Percentiles rank a stretch among this genome's conserved stretches.
phyloP scores from a whole-genome alignment of 805 yeast species.

The Metschnikowia reukaufii region DNA sequence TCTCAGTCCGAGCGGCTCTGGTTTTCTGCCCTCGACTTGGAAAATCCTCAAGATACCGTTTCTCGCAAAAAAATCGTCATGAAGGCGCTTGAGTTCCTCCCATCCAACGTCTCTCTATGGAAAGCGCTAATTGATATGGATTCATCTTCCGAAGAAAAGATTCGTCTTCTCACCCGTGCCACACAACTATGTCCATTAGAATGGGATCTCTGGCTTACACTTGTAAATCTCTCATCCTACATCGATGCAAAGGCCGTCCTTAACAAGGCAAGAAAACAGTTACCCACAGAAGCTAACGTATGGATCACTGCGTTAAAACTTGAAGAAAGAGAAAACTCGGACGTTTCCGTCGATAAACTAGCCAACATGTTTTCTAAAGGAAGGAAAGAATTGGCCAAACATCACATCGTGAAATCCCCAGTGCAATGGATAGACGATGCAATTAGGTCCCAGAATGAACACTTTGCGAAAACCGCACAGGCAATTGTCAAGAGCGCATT shows the following conservation, averaged over 20 bases:
- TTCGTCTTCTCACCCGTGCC: slow-evolving; percentile 61
- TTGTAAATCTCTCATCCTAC: slow-evolving; percentile 48
- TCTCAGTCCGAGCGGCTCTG: slow-evolving; percentile 64
- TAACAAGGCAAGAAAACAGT: slow-evolving; percentile 57
- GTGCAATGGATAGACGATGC: slow-evolving; percentile 61
- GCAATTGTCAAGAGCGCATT: slow-evolving; percentile 52
- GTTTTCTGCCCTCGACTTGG: slow-evolving; percentile 69
- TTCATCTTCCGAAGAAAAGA: slow-evolving; percentile 46
- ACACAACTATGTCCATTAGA: slow-evolving; percentile 65
- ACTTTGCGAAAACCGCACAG: slow-evolving; percentile 46
- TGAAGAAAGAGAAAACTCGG: slow-evolving; percentile 54
- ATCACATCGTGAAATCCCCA: slow-evolving; percentile 25
- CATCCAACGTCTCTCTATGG: slow-evolving; percentile 68
- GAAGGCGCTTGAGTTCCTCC: slow-evolving; percentile 69
- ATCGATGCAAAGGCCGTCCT: slow-evolving; percentile 54
- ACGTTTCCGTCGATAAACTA: slow-evolving; percentile 45
- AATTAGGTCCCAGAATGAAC: slow-evolving; percentile 48
- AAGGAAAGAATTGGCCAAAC: slow-evolving; percentile 34
- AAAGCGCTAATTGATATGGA: slow-evolving; percentile 60
- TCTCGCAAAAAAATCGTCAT: slow-evolving; percentile 60
- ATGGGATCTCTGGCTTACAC: slow-evolving; percentile 63
- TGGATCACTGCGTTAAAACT: slow-evolving; percentile 73
- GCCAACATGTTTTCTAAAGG: slow-evolving; percentile 51
- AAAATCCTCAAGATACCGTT: slow-evolving; percentile 45
- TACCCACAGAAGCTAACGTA: slow-evolving; percentile 29